These are phyloP conservation scores for Fusarium lyarnte DNA, from an alignment of 2,329 filamentous ascomycete genomes.

Conservation along the genomic window DNA sequence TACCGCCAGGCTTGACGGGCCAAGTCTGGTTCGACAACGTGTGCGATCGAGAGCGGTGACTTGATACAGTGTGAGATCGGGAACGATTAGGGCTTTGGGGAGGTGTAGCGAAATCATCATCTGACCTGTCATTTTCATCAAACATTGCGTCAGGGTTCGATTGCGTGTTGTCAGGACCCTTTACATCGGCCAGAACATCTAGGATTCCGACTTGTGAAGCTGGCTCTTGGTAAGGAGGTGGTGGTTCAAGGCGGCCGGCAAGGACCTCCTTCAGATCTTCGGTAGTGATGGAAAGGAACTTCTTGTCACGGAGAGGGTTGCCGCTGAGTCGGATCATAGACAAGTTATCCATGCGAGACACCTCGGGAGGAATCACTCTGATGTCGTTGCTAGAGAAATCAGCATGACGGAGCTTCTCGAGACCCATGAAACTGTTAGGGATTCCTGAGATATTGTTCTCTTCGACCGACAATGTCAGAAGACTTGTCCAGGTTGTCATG, in stretches of 20 bases:
- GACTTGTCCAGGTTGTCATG: slow-evolving; percentile 75
- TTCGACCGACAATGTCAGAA: slow-evolving; percentile 79
- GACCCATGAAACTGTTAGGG: slow-evolving; percentile 77
- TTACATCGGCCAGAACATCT: slow-evolving; percentile 36
- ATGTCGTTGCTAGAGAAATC: slow-evolving; percentile 91
- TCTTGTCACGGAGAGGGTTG: slow-evolving; percentile 92
- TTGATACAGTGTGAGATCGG: slow-evolving; percentile 59
- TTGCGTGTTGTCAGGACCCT: slow-evolving; percentile 14
- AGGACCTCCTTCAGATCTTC: slow-evolving; percentile 83
- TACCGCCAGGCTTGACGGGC: slow-evolving; percentile 66
- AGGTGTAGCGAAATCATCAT: slow-evolving; percentile 66
- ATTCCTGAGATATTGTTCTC: slow-evolving; percentile 82
- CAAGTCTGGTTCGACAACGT: slow-evolving; percentile 60
- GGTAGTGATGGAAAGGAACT: slow-evolving; percentile 81
- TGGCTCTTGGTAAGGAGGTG: slow-evolving; percentile 53
- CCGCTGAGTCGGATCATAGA: slow-evolving; percentile 80
- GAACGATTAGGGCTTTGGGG: slow-evolving; percentile 61
- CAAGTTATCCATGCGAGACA: slow-evolving; percentile 82
- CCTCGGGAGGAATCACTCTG: slow-evolving; percentile 75
- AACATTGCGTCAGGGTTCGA: neutral
- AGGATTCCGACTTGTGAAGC: slow-evolving; percentile 30
- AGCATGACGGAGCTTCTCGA: slow-evolving; percentile 76
- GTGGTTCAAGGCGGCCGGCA: slow-evolving; percentile 70
- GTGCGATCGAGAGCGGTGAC: slow-evolving; percentile 56
- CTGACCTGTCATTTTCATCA: slow-evolving; percentile 59